Conservation (phyloP, 1,139 yeast species). For the Debaryomyces fabryi region DNA sequence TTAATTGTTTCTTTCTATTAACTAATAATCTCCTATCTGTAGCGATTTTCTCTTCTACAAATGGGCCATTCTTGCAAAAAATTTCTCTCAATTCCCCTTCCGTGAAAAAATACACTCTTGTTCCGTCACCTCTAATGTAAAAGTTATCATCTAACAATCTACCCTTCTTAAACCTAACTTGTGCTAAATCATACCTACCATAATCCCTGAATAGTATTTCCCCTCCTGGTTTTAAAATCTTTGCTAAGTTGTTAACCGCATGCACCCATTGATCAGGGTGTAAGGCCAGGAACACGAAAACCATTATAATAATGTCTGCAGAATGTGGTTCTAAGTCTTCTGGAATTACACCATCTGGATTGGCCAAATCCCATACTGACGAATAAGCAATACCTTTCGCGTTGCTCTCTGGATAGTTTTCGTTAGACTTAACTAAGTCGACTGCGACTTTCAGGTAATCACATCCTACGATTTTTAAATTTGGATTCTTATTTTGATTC, state of each 20-base stretch:
- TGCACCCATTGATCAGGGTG: conserved; percentile 89
- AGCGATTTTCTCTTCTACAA: conserved; percentile 73
- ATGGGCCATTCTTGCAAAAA: conserved; percentile 61
- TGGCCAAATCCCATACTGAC: conserved; percentile 95
- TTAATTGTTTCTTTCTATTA: conserved; percentile 85
- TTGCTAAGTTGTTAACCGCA: conserved; percentile 70
- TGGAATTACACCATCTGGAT: conserved; percentile 72
- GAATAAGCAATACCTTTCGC: conserved; percentile 69
- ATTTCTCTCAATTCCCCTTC: conserved; percentile 85
- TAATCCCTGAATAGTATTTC: conserved; percentile 87
- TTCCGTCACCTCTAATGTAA: conserved; percentile 96
- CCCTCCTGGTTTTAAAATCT: conserved; percentile 90
- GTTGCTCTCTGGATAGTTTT: conserved; percentile 51
- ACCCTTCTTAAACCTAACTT: conserved; percentile 87
- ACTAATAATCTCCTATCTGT: conserved; percentile 90
- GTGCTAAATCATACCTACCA: conserved; percentile 95
- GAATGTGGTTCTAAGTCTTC: conserved; percentile 80
- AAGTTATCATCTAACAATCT: conserved; percentile 88
- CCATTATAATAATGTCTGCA: conserved; percentile 89
- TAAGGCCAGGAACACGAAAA: conserved; percentile 90
- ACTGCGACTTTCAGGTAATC: conserved; percentile 93
- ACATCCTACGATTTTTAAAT: conserved; percentile 76
- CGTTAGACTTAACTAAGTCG: conserved; percentile 71
- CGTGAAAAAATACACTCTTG: conserved; percentile 94
- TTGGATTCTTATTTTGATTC: conserved; percentile 77